Evolutionary conservation across 768 basidiomycete species (phyloP), one percentile per base, ranked within the genome.

Genomic region (Boletales sp.): DNA sequence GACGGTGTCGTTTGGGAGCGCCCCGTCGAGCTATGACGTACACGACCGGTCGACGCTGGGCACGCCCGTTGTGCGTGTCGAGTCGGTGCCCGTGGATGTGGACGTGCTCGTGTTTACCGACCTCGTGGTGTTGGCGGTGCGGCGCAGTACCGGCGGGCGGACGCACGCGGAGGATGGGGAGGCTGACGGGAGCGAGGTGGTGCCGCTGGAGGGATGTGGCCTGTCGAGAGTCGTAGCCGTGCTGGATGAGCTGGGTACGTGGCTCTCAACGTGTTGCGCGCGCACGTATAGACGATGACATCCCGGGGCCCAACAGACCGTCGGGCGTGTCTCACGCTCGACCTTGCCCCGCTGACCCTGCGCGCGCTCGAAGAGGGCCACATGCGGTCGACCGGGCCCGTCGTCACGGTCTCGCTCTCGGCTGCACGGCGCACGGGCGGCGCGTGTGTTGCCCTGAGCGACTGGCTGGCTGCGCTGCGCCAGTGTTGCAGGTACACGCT

Each of bases 21-120:
- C 64, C 19, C 61, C 66, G 9, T 66, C 66, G 37, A 65, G 49
- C 19, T 66, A 64, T 45, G 66, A 66, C 43, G 41, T 66, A 17
- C 55, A 51, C 4, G 36, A 29, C 9, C 52, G 42, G 27, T 53
- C 48, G n/a, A 47, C 4, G 24, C 40, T 47, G 14, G 42, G 19
- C 3, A 61, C 48, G 39, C 66, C 58, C 4, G 39, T 64, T 8
- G 60, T 67, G 21, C 60, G 56, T 11, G 48, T 62, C 51, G 62
- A 67, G 51, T 62, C 59, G 1, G 59, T 54, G 42, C 56, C 56
- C 9, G n/a, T 60, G 37, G 53, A 64, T 15, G 57, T 73, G 9
- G 72, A 74, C 42, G 70, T 65, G 14, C 72, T 81, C 48, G 76
- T 87, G 13, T 89, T 91, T 66, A 80, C 80, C 15, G 89, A 93